Evolutionary conservation across 1,139 yeast species (phyloP), one percentile per base, ranked within the genome.

Genomic region (Sporopachydermia cereana): DNA sequence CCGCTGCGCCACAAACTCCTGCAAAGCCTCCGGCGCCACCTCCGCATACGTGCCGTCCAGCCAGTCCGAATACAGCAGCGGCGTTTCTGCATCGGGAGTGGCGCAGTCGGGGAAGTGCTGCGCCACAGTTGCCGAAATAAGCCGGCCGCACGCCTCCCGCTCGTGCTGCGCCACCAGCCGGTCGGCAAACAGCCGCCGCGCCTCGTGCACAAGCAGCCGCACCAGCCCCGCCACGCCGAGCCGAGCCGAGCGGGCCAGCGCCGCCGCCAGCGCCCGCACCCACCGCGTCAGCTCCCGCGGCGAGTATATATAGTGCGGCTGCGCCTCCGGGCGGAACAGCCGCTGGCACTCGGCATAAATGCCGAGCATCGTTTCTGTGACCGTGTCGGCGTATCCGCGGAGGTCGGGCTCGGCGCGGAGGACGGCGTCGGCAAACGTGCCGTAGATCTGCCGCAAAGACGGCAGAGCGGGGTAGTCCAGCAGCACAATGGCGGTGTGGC

Each of bases 201-300:
- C 94, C 58, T 88, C 96, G 57, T 88, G 86, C 12, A 79, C 82
- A 91, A 94, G 84, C 2, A 85, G 54, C 34, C 89, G 64, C 0
- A 84, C 60, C 22, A 86, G 60, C 46, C 65, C 62, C 12, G 83
- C 55, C 0, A 82, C 81, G 44, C 74, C 76, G 45, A 76, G 69
- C 9, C 39, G 9, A 16, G 7, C 39, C 39, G 22, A 34, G 12
- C 17, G 39, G 12, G 39, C 18, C 22, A 34, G 9, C 9, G 9
- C 39, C 17, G 20, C 9, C 12, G 9, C 12, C 1, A 91, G 61
- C n/a, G 96, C 95, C 49, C 84, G 70, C 2, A 78, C 67, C 95
- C 96, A 86, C 48, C 97, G 66, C 0, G 97, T 86, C 23, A 91
- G 68, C 57, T 91, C 98, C 59, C 97, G 77, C 0, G 98, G 97